phyloP scores from a whole-genome alignment of 148 eudicot species.

The Dianthus caryophyllus region DNA sequence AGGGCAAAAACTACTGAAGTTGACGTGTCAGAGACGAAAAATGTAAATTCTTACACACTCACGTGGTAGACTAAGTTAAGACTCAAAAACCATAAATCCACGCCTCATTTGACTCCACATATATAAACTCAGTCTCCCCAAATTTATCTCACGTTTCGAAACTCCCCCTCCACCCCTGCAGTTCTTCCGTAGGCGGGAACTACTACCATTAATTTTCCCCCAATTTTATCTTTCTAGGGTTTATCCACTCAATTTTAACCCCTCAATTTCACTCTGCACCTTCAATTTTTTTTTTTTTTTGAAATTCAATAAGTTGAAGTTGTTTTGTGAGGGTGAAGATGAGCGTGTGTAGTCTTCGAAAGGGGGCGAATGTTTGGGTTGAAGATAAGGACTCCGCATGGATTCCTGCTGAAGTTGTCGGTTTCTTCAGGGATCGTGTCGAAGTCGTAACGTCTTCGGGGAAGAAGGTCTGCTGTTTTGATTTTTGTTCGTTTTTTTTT shows the following conservation, averaged over 20 bases:
- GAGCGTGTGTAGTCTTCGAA: constrained; percentile 36
- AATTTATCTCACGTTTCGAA: neutral
- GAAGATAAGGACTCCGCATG: constrained; percentile 67
- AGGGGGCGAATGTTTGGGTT: constrained; percentile 83
- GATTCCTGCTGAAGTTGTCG: constrained; percentile 70
- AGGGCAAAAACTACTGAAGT: too few species aligned
- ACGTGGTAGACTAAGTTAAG: too few species aligned
- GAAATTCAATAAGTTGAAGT: too few species aligned
- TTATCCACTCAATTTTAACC: constrained; percentile 1
- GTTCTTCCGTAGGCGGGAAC: constrained; percentile 17
- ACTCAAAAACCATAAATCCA: too few species aligned
- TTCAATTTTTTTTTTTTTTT: too few species aligned
- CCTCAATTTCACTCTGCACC: constrained; percentile 9
- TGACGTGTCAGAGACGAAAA: too few species aligned
- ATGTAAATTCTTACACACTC: too few species aligned
- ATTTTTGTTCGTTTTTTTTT: too few species aligned
- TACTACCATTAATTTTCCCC: constrained; percentile 2
- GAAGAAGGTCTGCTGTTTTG: constrained; percentile 40
- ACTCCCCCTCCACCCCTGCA: too few species aligned
- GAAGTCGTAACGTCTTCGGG: constrained; percentile 52
- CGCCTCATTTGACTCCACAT: neutral
- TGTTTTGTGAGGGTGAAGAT: too few species aligned
- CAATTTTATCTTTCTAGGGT: constrained; percentile 20
- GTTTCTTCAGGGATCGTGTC: constrained; percentile 53
- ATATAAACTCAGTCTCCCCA: neutral